phyloP scores from a whole-genome alignment of 2,329 filamentous ascomycete species.

The Karstenula rhodostoma region DNA sequence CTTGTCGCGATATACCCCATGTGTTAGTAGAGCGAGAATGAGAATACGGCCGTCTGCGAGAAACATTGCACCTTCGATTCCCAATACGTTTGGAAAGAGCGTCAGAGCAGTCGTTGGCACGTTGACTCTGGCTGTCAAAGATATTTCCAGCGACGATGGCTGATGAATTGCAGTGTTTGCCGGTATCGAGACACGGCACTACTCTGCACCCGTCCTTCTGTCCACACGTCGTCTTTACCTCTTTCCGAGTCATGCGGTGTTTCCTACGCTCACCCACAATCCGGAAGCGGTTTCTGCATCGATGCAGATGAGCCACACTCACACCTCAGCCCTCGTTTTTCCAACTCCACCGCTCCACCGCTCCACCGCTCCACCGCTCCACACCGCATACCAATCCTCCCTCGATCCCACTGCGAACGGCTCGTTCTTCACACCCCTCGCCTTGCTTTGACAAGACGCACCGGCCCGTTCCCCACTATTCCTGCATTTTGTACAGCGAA shows the following conservation, averaged over 20 bases:
- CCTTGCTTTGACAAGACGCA: neutral
- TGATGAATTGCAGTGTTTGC: too few species aligned
- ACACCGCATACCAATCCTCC: too few species aligned
- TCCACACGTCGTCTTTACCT: neutral
- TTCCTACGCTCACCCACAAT: neutral
- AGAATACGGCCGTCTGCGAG: too few species aligned
- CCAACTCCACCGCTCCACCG: neutral
- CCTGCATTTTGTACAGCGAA: slow-evolving; percentile 13
- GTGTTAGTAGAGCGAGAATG: slow-evolving; percentile 5
- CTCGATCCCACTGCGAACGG: too few species aligned
- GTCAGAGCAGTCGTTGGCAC: too few species aligned
- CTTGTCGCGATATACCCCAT: slow-evolving; percentile 10
- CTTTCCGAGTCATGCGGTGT: neutral
- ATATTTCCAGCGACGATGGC: too few species aligned
- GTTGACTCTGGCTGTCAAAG: too few species aligned
- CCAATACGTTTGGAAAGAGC: too few species aligned
- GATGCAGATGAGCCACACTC: neutral
- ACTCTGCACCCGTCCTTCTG: neutral
- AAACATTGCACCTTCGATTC: too few species aligned
- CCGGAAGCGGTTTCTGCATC: neutral
- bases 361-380: too few species aligned
- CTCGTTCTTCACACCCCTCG: neutral
- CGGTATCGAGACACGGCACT: too few species aligned
- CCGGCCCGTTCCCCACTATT: slow-evolving; percentile 8
- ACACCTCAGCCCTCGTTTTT: neutral